Evolutionary conservation across 2,329 filamentous ascomycete species (phyloP).

Genomic region (Scedosporium aurantiacum): DNA sequence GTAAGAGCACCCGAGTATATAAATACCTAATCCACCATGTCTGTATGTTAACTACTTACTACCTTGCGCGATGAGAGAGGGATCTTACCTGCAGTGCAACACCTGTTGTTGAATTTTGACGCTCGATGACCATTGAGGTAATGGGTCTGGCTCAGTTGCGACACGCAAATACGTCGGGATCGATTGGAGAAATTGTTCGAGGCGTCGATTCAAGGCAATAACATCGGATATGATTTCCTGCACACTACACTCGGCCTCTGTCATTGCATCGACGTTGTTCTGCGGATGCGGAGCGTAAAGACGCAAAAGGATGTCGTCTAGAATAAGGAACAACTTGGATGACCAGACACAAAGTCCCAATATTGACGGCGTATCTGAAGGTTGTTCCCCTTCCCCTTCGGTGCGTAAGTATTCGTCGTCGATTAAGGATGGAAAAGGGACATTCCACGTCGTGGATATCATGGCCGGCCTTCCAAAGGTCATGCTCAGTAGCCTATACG

Average conservation of each 20-base stretch:
- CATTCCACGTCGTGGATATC: conserved; percentile 1
- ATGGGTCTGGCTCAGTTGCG: background rate
- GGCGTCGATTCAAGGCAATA: background rate
- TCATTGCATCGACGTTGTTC: background rate
- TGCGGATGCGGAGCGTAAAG: background rate
- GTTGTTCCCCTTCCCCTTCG: background rate
- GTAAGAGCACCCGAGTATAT: background rate
- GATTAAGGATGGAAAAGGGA: background rate
- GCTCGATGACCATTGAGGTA: no score
- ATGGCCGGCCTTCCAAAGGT: conserved; percentile 3
- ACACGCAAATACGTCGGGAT: background rate
- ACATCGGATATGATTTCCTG: background rate
- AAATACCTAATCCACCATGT: background rate
- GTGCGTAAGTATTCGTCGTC: conserved; percentile 1
- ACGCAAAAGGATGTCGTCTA: background rate
- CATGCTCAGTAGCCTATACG: background rate
- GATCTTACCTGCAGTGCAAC: no score
- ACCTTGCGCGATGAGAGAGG: no score
- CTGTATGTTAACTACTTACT: no score
- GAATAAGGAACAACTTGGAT: background rate
- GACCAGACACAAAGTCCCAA: background rate
- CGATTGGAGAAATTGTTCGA: background rate
- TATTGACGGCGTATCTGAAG: background rate
- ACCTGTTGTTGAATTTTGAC: no score
- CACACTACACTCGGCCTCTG: background rate